These are phyloP conservation scores for Alternaria triticina DNA, from an alignment of 2,329 filamentous ascomycete genomes.

Conservation along the genomic window DNA sequence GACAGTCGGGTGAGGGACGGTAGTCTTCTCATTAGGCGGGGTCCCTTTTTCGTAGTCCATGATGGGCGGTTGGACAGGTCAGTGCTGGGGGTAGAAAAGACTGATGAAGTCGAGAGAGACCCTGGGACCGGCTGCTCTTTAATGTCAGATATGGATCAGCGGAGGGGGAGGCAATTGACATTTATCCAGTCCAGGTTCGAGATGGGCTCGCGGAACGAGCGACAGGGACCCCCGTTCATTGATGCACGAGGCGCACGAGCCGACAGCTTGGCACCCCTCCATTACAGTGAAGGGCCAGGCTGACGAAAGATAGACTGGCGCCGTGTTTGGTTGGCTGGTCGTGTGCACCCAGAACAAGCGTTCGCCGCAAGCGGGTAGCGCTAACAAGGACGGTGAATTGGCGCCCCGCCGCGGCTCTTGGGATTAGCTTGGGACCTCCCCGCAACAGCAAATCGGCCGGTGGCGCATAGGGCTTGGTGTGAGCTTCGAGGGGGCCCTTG, in stretches of 20 bases:
- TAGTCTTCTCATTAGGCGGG: conserved; percentile 38
- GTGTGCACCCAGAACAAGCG: conserved; percentile 28
- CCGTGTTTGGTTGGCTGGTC: conserved; percentile 18
- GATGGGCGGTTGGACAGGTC: conserved; percentile 22
- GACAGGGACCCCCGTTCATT: conserved; percentile 28
- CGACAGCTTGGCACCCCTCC: conserved; percentile 30
- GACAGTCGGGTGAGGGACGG: conserved; percentile 18
- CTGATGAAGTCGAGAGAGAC: conserved; percentile 8
- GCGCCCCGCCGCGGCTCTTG: conserved; percentile 20
- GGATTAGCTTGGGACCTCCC: conserved; percentile 29
- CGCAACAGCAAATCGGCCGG: conserved; percentile 56
- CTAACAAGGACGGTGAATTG: conserved; percentile 21
- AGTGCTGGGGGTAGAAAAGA: conserved; percentile 9
- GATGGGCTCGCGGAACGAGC: conserved; percentile 30
- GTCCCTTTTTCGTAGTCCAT: conserved; percentile 38
- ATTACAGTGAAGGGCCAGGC: conserved; percentile 15
- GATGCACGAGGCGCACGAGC: conserved; percentile 25
- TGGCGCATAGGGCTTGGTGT: conserved; percentile 56
- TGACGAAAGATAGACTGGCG: conserved; percentile 24
- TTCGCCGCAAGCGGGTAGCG: conserved; percentile 11
- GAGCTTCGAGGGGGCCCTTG: not conserved
- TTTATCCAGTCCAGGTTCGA: conserved; percentile 26
- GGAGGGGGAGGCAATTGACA: conserved; percentile 25
- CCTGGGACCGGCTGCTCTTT: conserved; percentile 25
- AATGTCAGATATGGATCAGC: conserved; percentile 35